phyloP scores from a whole-genome alignment of 1,139 yeast species.

The Zygosaccharomyces sapae region DNA sequence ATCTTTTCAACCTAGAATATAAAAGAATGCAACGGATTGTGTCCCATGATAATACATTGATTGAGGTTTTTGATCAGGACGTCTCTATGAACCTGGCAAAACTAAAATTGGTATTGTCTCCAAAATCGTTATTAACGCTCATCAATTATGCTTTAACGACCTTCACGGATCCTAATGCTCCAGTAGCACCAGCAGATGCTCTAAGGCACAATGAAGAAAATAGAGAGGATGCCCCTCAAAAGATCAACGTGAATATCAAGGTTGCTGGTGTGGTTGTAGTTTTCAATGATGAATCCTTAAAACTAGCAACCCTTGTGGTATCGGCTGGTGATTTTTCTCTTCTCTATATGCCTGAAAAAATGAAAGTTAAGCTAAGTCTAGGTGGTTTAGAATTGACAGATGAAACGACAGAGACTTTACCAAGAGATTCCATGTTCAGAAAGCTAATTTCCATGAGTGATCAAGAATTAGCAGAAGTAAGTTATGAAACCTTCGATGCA shows the following conservation, averaged over 20 bases:
- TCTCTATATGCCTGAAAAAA: conserved; percentile 66
- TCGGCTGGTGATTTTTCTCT: conserved; percentile 72
- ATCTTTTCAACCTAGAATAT: conserved; percentile 62
- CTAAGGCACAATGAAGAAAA: conserved; percentile 60
- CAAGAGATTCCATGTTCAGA: conserved; percentile 56
- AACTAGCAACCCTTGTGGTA: conserved; percentile 72
- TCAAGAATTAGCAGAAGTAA: conserved; percentile 73
- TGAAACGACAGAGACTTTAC: conserved; percentile 63
- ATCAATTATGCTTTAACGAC: conserved; percentile 81
- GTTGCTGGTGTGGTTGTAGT: conserved; percentile 72
- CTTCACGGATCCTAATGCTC: conserved; percentile 76
- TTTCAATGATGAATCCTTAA: conserved; percentile 77
- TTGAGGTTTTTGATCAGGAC: conserved; percentile 75
- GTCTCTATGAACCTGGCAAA: conserved; percentile 73
- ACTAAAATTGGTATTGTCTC: conserved; percentile 67
- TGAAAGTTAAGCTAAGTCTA: conserved; percentile 69
- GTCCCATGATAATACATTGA: conserved; percentile 47
- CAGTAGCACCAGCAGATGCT: conserved; percentile 61
- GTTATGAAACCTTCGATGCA: conserved; percentile 75
- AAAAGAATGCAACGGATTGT: conserved; percentile 58
- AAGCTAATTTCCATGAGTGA: conserved; percentile 77
- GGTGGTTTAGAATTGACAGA: conserved; percentile 84
- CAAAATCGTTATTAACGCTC: conserved; percentile 73
- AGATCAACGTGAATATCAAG: conserved; percentile 62
- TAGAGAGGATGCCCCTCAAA: conserved; percentile 60